Percentiles rank a stretch among this genome's conserved stretches.
Conservation (phyloP, 805 yeast species). For the Brettanomyces bruxellensis region DNA sequence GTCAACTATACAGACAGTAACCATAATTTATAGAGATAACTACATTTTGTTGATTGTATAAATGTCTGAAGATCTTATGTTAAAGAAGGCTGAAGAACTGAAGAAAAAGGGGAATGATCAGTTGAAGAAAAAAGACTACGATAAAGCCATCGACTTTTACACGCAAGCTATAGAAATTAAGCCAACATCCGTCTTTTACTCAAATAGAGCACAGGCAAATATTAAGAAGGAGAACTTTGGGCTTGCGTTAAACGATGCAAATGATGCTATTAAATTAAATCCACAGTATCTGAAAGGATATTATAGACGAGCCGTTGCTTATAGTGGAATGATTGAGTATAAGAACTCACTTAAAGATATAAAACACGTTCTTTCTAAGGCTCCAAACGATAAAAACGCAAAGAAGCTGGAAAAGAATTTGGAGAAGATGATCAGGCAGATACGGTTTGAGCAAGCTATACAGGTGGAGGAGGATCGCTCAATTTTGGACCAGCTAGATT, state of each 20-base stretch:
- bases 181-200: conserved; percentile 52
- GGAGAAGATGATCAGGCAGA: conserved; percentile 53
- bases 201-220: conserved; percentile 87
- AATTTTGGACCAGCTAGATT: conserved; percentile 39
- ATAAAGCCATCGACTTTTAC: conserved; percentile 61
- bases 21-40: background rate
- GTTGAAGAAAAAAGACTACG: conserved; percentile 53
- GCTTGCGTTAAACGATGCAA: conserved; percentile 71
- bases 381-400: conserved; percentile 67
- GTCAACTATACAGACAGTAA: background rate
- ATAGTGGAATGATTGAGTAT: conserved; percentile 67
- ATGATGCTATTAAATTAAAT: conserved; percentile 59
- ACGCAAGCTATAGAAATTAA: conserved; percentile 66
- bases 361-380: conserved; percentile 45
- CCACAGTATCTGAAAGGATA: conserved; percentile 66
- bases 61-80: background rate
- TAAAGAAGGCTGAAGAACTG: conserved; percentile 28
- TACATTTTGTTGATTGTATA: background rate
- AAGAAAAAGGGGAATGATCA: conserved; percentile 70
- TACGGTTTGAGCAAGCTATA: conserved; percentile 82
- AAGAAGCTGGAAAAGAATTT: conserved; percentile 53
- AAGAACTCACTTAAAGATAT: conserved; percentile 67
- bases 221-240: conserved; percentile 84
- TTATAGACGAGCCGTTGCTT: conserved; percentile 79
- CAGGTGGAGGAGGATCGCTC: conserved; percentile 53